Evolutionary conservation across 495 filamentous ascomycete genomes (phyloP).

Genomic region (Articulospora tetracladia): DNA sequence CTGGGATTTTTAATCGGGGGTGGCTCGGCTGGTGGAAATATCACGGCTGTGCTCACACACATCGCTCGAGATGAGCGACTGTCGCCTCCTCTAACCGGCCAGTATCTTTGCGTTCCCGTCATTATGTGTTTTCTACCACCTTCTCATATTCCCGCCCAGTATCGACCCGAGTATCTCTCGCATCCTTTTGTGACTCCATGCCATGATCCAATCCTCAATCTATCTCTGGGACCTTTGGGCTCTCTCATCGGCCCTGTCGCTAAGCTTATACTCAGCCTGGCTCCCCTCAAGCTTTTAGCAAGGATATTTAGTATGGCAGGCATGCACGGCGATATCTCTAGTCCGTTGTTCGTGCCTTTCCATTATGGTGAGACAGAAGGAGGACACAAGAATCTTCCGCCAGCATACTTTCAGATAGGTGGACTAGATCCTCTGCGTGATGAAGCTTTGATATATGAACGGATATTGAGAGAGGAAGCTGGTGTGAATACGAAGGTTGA

Average conservation of each 20-base stretch:
- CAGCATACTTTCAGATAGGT: slow-evolving; percentile 34
- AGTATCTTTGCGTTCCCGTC: slow-evolving; percentile 34
- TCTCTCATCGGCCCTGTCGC: too few relatives aligned
- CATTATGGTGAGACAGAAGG: background rate
- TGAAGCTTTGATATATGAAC: slow-evolving; percentile 38
- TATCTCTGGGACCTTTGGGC: too few relatives aligned
- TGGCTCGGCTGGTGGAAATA: slow-evolving; percentile 42
- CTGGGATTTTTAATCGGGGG: slow-evolving; percentile 46
- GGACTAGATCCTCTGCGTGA: slow-evolving; percentile 38
- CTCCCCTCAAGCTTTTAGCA: too few relatives aligned
- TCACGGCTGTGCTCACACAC: slow-evolving; percentile 38
- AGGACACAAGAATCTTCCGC: slow-evolving; percentile 26
- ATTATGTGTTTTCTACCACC: background rate
- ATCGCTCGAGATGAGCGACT: slow-evolving; percentile 36
- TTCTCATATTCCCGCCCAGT: too few relatives aligned
- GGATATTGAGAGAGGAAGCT: slow-evolving; percentile 32
- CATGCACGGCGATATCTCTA: too few relatives aligned
- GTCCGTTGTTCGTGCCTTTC: too few relatives aligned
- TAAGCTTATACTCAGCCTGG: too few relatives aligned
- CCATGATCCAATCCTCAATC: slow-evolving; percentile 1
- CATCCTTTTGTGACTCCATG: too few relatives aligned
- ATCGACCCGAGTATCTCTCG: too few relatives aligned
- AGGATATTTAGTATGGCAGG: too few relatives aligned
- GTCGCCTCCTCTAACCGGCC: slow-evolving; percentile 38
- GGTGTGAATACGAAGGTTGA: slow-evolving; percentile 31